phyloP scores from a whole-genome alignment of 225 moss, liverwort and hornwort genomes.

The Physcomitrellopsis africana region DNA sequence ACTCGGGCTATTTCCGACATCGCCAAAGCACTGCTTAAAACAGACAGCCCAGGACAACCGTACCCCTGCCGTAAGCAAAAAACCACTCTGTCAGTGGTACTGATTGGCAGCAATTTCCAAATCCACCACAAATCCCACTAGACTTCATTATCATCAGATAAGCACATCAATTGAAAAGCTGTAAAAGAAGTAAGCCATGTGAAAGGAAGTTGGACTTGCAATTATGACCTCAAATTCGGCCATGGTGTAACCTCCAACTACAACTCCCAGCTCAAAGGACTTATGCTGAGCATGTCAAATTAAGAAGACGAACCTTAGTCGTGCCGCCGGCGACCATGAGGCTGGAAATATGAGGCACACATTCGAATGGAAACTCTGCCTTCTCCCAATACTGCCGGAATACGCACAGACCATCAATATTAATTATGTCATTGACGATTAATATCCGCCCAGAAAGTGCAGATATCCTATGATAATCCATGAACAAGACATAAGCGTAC shows the following conservation, averaged over 20 bases:
- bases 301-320: constrained; percentile 59
- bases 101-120: constrained; percentile 9
- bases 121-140: background rate
- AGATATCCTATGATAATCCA: constrained; percentile 9
- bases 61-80: constrained; percentile 71
- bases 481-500: background rate
- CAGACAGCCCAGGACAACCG: constrained; percentile 93
- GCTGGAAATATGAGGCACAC: constrained; percentile 76
- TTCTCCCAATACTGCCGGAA: constrained; percentile 88
- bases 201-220: background rate
- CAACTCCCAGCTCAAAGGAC: background rate
- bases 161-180: background rate
- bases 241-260: no score
- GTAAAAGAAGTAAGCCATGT: background rate
- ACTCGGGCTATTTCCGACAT: constrained; percentile 84
- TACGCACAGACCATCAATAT: constrained; percentile 21
- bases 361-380: constrained; percentile 94
- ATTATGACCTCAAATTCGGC: no score
- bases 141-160: background rate
- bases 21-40: constrained; percentile 77
- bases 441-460: background rate
- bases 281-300: background rate
- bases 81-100: constrained; percentile 19
- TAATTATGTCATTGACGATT: background rate
- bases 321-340: constrained; percentile 86